phyloP scores from a whole-genome alignment of 1,284 basidiomycete genomes.

The Rhodofomes roseus region DNA sequence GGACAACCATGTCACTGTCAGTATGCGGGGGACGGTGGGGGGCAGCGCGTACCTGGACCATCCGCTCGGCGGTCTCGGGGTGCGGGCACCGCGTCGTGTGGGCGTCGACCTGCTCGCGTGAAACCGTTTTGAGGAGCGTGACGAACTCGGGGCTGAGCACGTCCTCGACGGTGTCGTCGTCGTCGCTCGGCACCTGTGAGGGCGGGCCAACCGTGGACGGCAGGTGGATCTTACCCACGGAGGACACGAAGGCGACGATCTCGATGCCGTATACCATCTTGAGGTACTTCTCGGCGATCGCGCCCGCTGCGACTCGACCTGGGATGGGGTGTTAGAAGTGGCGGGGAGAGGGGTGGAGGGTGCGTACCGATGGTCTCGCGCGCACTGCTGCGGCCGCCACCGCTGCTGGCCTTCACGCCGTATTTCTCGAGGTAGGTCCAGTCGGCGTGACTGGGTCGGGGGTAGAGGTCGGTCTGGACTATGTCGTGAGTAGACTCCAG shows the following conservation, averaged over 20 bases:
- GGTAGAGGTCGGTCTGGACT: conserved; percentile 83
- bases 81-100: conserved; percentile 92
- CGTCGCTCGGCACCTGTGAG: conserved; percentile 43
- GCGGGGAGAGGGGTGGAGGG: conserved; percentile 1
- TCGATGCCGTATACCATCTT: conserved; percentile 87
- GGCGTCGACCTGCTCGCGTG: conserved; percentile 87
- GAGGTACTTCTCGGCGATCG: conserved; percentile 97
- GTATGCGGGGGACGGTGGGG: conserved; percentile 1
- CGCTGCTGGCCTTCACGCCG: conserved; percentile 94
- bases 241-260: conserved; percentile 96
- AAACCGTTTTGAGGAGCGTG: conserved; percentile 75
- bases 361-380: conserved; percentile 90
- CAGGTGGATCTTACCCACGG: conserved; percentile 90
- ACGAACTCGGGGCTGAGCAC: conserved; percentile 84
- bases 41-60: conserved; percentile 68
- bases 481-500: not conserved
- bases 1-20: too few species aligned
- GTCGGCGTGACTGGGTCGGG: conserved; percentile 96
- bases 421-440: conserved; percentile 99
- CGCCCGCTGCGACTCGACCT: conserved; percentile 96
- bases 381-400: conserved; percentile 92
- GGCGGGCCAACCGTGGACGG: conserved; percentile 46
- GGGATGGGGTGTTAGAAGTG: conserved; percentile 2
- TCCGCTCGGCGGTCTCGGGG: conserved; percentile 79
- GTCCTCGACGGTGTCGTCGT: conserved; percentile 74